Evolutionary conservation across 371 early-diverging fungal species (phyloP).

Genomic region (Blakeslea trispora): DNA sequence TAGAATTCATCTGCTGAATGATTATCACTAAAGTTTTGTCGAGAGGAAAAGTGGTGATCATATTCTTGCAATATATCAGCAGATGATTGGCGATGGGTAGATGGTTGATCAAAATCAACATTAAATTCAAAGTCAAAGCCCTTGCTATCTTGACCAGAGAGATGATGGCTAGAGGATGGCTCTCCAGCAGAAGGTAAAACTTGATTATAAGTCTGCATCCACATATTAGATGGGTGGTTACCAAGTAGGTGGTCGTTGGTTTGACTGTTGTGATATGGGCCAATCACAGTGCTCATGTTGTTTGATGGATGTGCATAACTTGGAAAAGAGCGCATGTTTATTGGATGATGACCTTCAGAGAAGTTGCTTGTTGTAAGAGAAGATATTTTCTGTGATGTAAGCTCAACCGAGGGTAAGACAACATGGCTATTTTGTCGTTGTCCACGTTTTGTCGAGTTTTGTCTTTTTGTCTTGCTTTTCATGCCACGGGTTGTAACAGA

Average conservation of each 20-base stretch:
- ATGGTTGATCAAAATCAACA: conserved; percentile 1
- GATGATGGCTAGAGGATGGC: background rate
- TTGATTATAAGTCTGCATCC: background rate
- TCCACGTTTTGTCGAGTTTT: background rate
- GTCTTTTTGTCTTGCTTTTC: background rate
- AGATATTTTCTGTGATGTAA: background rate
- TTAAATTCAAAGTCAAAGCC: conserved; percentile 5
- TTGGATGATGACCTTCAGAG: background rate
- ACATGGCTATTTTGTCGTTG: background rate
- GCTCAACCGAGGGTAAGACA: background rate
- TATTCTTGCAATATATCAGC: conserved; percentile 16
- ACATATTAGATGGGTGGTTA: background rate
- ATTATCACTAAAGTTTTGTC: background rate
- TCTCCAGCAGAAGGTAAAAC: background rate
- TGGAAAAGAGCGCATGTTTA: background rate
- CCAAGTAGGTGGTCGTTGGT: background rate
- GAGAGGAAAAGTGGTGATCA: conserved; percentile 2
- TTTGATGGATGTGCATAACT: background rate
- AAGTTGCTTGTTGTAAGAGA: background rate
- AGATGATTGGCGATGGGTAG: conserved; percentile 13
- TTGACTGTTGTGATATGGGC: background rate
- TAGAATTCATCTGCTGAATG: background rate
- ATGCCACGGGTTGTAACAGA: background rate
- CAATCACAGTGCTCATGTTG: background rate
- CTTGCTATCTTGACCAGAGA: background rate